Conservation (phyloP, 2,329 filamentous ascomycete genomes). For the Chaetomium sp. region DNA sequence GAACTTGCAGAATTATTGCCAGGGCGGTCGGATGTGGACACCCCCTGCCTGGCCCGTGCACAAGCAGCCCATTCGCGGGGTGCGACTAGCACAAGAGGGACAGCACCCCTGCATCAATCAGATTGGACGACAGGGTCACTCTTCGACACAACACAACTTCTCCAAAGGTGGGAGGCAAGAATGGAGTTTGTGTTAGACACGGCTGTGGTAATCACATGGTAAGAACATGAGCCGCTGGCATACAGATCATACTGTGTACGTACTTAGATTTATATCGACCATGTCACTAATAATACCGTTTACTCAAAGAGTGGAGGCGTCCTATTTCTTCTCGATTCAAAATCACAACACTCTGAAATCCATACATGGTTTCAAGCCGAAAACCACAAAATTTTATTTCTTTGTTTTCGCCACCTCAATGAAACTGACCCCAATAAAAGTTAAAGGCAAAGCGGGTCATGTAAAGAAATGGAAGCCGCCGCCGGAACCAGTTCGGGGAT, state of each 20-base stretch:
- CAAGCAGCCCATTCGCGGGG: not conserved
- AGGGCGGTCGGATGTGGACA: conserved; percentile 17
- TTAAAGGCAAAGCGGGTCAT: conserved; percentile 47
- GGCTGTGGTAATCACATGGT: not conserved
- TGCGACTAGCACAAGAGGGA: not conserved
- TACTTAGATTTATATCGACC: not conserved
- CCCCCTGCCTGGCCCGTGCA: conserved; percentile 1
- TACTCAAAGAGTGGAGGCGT: not conserved
- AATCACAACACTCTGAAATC: not conserved
- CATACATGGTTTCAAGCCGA: not conserved
- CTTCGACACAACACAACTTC: not conserved
- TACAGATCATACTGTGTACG: not conserved
- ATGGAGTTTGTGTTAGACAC: not conserved
- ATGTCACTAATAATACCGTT: not conserved
- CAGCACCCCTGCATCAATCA: not conserved
- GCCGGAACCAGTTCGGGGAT: conserved; percentile 16
- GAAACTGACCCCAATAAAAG: conserved; percentile 53
- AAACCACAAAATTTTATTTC: not conserved
- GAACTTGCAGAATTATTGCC: conserved; percentile 19
- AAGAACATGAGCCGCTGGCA: not conserved
- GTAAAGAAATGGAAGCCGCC: conserved; percentile 27
- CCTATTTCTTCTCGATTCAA: not conserved
- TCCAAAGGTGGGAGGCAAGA: not conserved
- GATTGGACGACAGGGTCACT: not conserved
- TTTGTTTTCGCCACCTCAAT: conserved; percentile 37